A percentile compares a stretch with the other conserved stretches of the same genome.
These are phyloP conservation scores for Carpinus fangiana DNA, from an alignment of 306 rosid species.

Conservation along the genomic window DNA sequence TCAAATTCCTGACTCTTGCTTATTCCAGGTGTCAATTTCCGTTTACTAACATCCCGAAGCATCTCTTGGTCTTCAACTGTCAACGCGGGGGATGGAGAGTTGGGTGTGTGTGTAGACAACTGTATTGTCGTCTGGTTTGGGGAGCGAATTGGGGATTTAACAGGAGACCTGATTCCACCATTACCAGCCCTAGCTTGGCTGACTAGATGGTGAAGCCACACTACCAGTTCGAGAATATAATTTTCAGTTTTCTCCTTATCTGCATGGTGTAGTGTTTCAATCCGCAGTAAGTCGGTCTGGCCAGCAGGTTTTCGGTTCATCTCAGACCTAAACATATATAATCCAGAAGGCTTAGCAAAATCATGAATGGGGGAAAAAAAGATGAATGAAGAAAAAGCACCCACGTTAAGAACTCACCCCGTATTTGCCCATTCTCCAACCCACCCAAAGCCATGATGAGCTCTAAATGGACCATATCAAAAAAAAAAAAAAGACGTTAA, in stretches of 20 bases:
- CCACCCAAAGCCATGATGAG: conserved; percentile 99
- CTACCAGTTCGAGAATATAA: conserved; percentile 82
- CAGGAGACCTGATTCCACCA: conserved; percentile 85
- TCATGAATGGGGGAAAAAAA: neutral
- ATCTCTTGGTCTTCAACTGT: conserved; percentile 90
- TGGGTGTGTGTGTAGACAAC: conserved; percentile 41
- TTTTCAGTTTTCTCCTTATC: conserved; percentile 79
- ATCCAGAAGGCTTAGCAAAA: conserved; percentile 19
- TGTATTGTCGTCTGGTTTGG: conserved; percentile 59
- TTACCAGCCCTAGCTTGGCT: conserved; percentile 70
- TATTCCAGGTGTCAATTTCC: conserved; percentile 86
- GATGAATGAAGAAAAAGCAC: conserved; percentile 5
- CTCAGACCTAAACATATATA: conserved; percentile 62
- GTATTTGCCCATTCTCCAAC: conserved; percentile 99
- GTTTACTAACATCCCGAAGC: conserved; percentile 79
- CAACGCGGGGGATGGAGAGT: conserved; percentile 59
- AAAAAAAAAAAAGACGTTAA: neutral
- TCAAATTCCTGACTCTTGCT: conserved; percentile 95
- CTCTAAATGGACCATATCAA: conserved; percentile 46
- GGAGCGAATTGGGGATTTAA: conserved; percentile 79
- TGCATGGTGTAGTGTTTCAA: conserved; percentile 93
- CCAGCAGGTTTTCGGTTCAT: conserved; percentile 66
- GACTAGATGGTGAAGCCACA: conserved; percentile 90
- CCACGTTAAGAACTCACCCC: conserved; percentile 58
- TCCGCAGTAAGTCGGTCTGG: conserved; percentile 74